Conservation (phyloP, 2,329 filamentous ascomycete species). For the Venturia aucupariae region DNA sequence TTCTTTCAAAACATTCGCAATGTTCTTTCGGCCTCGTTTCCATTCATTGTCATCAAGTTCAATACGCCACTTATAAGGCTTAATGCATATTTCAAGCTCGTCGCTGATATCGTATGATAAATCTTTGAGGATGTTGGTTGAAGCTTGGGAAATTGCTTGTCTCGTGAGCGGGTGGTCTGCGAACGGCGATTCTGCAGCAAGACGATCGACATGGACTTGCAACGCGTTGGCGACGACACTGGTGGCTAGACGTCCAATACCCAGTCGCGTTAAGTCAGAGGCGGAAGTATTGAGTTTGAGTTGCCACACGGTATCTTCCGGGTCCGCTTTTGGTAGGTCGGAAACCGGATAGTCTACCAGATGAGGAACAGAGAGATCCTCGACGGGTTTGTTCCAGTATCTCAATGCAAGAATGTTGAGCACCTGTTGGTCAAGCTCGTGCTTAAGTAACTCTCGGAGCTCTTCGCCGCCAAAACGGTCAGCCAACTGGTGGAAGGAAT, state of each 20-base stretch:
- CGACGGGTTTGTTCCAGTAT: slow-evolving; percentile 95
- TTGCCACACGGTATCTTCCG: slow-evolving; percentile 83
- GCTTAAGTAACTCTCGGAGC: slow-evolving; percentile 81
- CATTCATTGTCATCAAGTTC: slow-evolving; percentile 90
- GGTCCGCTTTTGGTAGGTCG: slow-evolving; percentile 75
- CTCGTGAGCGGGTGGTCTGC: slow-evolving; percentile 83
- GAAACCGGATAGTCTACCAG: slow-evolving; percentile 63
- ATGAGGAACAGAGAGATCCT: slow-evolving; percentile 61
- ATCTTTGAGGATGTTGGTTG: slow-evolving; percentile 82
- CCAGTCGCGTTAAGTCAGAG: slow-evolving; percentile 84
- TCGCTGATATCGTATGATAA: slow-evolving; percentile 95
- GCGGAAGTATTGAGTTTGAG: slow-evolving; percentile 88
- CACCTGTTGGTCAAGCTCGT: slow-evolving; percentile 88
- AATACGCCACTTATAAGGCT: slow-evolving; percentile 97
- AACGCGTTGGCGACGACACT: slow-evolving; percentile 84
- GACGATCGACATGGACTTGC: slow-evolving; percentile 69
- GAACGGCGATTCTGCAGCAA: slow-evolving; percentile 77
- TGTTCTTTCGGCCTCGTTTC: slow-evolving; percentile 74
- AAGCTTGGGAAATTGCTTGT: slow-evolving; percentile 85
- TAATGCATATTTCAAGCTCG: slow-evolving; percentile 97
- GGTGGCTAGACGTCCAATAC: slow-evolving; percentile 85
- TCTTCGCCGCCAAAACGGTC: slow-evolving; percentile 83
- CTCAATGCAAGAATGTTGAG: slow-evolving; percentile 84
- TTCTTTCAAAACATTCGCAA: slow-evolving; percentile 69
- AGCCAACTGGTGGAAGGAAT: slow-evolving; percentile 90